These are phyloP conservation scores for Sarocladium brachiariae DNA, from an alignment of 2,329 filamentous ascomycete species.

Conservation along the genomic window DNA sequence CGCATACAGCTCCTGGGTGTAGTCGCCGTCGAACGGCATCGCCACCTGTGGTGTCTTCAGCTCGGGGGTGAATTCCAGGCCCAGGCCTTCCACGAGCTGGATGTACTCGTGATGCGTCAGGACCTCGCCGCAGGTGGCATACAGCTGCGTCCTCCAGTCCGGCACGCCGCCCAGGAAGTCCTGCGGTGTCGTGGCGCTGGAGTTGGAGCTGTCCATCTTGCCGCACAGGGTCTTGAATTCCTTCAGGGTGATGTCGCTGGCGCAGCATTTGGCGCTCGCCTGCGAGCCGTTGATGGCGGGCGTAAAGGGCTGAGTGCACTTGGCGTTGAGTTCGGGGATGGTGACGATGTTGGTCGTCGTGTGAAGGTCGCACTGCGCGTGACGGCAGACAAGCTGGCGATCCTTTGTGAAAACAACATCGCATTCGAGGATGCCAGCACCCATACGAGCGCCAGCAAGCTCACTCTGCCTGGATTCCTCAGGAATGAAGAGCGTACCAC, in stretches of 20 bases:
- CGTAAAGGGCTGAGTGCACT: slow-evolving; percentile 57
- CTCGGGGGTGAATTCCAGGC: slow-evolving; percentile 59
- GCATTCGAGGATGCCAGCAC: slow-evolving; percentile 60
- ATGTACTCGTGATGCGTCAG: slow-evolving; percentile 58
- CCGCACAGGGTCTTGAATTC: slow-evolving; percentile 63
- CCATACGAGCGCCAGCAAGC: slow-evolving; percentile 59
- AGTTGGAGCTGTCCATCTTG: slow-evolving; percentile 61
- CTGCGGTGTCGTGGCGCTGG: slow-evolving; percentile 47
- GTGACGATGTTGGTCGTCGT: slow-evolving; percentile 62
- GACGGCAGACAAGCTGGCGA: slow-evolving; percentile 59
- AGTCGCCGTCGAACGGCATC: slow-evolving; percentile 61
- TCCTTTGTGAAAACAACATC: slow-evolving; percentile 62
- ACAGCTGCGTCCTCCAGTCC: slow-evolving; percentile 58
- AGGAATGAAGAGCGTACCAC: slow-evolving; percentile 55
- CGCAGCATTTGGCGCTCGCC: slow-evolving; percentile 62
- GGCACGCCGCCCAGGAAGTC: slow-evolving; percentile 54
- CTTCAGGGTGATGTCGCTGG: slow-evolving; percentile 59
- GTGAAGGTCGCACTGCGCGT: slow-evolving; percentile 61
- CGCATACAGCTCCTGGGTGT: slow-evolving; percentile 58
- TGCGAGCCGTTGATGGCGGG: slow-evolving; percentile 41
- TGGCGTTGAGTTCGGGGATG: slow-evolving; percentile 53
- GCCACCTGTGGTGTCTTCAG: slow-evolving; percentile 60
- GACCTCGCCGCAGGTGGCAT: slow-evolving; percentile 56
- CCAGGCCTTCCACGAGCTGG: slow-evolving; percentile 47
- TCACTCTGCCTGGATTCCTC: slow-evolving; percentile 56